Evolutionary conservation across 192 early-diverging fungal species (phyloP), one percentile per base, ranked within the genome.

Genomic region (Helicostylum pulchrum): DNA sequence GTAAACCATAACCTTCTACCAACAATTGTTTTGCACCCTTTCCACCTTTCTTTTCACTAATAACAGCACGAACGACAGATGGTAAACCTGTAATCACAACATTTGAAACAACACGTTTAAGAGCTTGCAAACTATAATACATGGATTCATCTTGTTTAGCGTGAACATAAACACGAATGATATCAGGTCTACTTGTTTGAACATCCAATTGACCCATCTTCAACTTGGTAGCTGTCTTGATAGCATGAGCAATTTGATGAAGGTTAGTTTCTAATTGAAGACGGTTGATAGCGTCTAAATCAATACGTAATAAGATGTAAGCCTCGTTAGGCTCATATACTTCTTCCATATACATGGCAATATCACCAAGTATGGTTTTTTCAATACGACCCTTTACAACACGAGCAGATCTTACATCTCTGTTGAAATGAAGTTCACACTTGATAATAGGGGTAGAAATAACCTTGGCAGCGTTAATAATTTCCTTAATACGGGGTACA

Each of bases 401-500:
- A 39, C 96, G 87, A 6, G 95, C 94, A 0, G 93, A 83, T 19
- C 83, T 86, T 45, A 89, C 85, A 70, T 81, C 81, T 32, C 62
- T 34, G 15, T 85, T 81, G 63, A 87, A 80, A 51, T 90, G 76
- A 17, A 99, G 81, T 47, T 84, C 78, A 36, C 90, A 89, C 5
- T 77, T 82, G 53, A 98, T 95, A 66, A 98, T 89, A 0, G 97
- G 97, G 1, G 95, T 98, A 20, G 86, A 83, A 54, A 99, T 97
- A n/a, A 84, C 86, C 39, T 82, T 80, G 10, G 94, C 94, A 6
- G 95, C 98, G 5, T 95, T 97, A 76, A 99, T 90, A 67, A 99
- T 96, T 83, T 99, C 98, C 71, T 96, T 92, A 58, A 99, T 78
- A 85, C 98, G 95, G 42, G 98, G 98, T 64, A 99, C 98, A 87